Conservation (phyloP, 2,329 filamentous ascomycete genomes). For the Hyphodiscus sp. region DNA sequence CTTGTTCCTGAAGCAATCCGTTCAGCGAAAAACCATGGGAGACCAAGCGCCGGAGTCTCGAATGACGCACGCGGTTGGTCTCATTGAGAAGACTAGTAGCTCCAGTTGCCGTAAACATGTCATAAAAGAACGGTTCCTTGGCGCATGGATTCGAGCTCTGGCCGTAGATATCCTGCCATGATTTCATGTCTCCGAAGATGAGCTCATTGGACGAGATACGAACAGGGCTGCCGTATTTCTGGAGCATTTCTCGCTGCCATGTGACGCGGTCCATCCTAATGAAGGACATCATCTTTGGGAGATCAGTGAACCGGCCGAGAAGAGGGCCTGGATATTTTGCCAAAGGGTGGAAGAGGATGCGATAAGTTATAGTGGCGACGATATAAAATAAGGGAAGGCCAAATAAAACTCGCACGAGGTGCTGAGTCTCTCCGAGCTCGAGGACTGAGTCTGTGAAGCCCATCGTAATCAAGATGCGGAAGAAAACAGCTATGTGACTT, state of each 20-base stretch:
- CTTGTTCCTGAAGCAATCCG: no score
- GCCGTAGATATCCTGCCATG: background rate
- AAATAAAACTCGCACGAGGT: no score
- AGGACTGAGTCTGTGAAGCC: no score
- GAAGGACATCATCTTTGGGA: background rate
- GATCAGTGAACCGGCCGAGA: background rate
- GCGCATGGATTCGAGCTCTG: background rate
- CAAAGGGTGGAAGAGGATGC: background rate
- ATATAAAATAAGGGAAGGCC: no score
- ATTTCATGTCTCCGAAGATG: background rate
- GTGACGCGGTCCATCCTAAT: background rate
- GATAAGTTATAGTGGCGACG: no score
- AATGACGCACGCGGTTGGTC: background rate
- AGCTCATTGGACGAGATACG: background rate
- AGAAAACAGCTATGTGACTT: no score
- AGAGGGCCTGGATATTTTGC: background rate
- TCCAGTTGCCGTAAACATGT: background rate
- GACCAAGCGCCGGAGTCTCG: no score
- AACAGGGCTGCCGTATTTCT: background rate
- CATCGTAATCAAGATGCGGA: no score
- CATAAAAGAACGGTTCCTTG: background rate
- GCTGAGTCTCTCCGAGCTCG: no score
- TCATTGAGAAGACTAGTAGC: background rate
- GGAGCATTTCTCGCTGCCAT: background rate
- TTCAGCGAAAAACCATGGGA: no score